Base-by-base conservation (phyloP, 2,329 filamentous ascomycete genomes). In the Apiospora marii region DNA sequence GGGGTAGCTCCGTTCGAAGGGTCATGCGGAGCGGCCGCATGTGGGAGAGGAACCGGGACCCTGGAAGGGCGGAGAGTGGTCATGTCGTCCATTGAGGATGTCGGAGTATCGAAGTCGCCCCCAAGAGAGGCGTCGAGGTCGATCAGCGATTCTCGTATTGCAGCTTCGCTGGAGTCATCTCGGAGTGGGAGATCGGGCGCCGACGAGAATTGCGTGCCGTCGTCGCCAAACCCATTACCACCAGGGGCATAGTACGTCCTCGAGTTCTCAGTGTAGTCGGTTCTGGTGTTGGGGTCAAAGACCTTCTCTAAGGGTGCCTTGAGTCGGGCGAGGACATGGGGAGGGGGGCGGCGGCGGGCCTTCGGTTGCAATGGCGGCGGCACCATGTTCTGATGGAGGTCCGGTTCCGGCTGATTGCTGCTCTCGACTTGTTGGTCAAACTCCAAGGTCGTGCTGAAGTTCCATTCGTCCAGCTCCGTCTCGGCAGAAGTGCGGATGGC, bases 201-300 rank as follows among this genome's bases (percentile, higher is more conserved):
- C 4, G 80, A 70, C 12, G 67, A 48, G 1, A 43, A 48, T 2
- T 19, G 41, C 2, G 83, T 83, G 30, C 85, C 82, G 87, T 87
- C 76, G 10, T n/a, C 46, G n/a, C 22, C 46, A 49, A 7, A 10
- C 0, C 3, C 46, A 22, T 22, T 19, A 49, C 22, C 46, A 22
- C 44, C 44, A 48, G 44, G 44, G 22, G 46, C 46, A 12, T 92
- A 92, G 76, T 92, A 91, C 58, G 84, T 84, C 41, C 88, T 84
- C 27, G 89, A 90, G 74, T 92, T 92, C 72, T 92, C 90, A 30
- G 90, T 86, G 74, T 92, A 92, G 73, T 87, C 90, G 2, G 89
- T 89, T 46, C 90, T 87, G 0, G 90, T 92, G 78, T 92, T 90
- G 7, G 90, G 90, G 73, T 92, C 90, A 77, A 92, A 92, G 0